A percentile compares a stretch with the other conserved stretches of the same genome.
Evolutionary conservation across 192 early-diverging fungal species (phyloP).

Genomic region (Haplosporangium gracile): DNA sequence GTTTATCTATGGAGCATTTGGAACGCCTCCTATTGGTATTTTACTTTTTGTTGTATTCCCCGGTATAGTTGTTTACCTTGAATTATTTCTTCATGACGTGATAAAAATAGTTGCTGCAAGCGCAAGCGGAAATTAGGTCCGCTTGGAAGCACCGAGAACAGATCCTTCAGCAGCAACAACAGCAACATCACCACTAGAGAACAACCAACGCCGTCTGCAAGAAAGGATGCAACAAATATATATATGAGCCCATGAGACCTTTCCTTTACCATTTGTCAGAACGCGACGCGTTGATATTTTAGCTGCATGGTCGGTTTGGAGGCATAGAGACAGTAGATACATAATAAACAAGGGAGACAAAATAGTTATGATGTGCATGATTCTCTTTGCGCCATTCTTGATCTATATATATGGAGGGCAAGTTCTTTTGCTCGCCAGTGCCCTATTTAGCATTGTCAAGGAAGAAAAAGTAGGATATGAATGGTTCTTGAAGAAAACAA

Average conservation of each 20-base stretch:
- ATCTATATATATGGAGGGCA: background rate
- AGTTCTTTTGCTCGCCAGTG: too few relatives aligned
- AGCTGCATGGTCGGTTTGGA: background rate
- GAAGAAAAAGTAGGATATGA: background rate
- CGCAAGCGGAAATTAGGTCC: conserved; percentile 43
- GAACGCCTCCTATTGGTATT: background rate
- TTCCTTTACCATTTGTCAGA: background rate
- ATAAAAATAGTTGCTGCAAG: conserved; percentile 28
- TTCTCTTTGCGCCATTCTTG: background rate
- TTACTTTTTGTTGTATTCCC: background rate
- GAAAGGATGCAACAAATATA: background rate
- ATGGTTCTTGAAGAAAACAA: background rate
- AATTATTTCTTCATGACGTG: background rate
- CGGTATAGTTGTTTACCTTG: background rate
- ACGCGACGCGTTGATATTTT: background rate
- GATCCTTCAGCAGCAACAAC: background rate
- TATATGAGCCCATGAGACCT: background rate
- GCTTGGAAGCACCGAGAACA: conserved; percentile 53
- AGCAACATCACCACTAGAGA: background rate
- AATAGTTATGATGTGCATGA: background rate
- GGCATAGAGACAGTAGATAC: background rate
- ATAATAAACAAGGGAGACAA: background rate
- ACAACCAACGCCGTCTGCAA: background rate
- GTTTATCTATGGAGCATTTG: background rate
- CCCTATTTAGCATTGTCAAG: background rate